These are phyloP conservation scores for Grigorovia yakushimaensis DNA, from an alignment of 805 yeast genomes.

Conservation along the genomic window DNA sequence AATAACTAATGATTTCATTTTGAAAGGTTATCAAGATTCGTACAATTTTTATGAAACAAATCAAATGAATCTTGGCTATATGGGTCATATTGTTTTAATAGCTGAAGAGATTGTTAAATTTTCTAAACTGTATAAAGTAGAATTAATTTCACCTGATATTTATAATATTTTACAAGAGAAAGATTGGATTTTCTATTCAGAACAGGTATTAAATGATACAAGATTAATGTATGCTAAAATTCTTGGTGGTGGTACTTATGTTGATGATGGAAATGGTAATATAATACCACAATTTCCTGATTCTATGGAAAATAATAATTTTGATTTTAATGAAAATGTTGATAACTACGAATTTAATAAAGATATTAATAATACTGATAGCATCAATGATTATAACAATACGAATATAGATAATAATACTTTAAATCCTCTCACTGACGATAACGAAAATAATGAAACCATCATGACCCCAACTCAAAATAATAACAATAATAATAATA, in stretches of 20 bases:
- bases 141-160: conserved; percentile 24
- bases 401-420: background rate
- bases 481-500: background rate
- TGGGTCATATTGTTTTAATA: conserved; percentile 88
- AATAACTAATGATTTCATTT: conserved; percentile 44
- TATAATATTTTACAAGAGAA: conserved; percentile 14
- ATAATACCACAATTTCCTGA: conserved; percentile 16
- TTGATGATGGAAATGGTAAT: conserved; percentile 20
- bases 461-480: background rate
- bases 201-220: conserved; percentile 24
- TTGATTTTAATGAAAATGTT: background rate
- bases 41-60: conserved; percentile 48
- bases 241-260: conserved; percentile 25
- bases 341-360: background rate
- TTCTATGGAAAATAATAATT: background rate
- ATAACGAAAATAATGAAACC: background rate
- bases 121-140: conserved; percentile 31
- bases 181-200: conserved; percentile 23
- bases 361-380: background rate
- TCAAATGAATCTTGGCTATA: conserved; percentile 73
- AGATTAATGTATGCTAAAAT: conserved; percentile 27
- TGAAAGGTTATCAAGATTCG: conserved; percentile 52
- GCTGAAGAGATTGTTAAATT: conserved; percentile 95
- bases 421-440: background rate
- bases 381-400: background rate